These are phyloP conservation scores for Canavalia ensiformis DNA, from an alignment of 306 rosid genomes.

Conservation along the genomic window DNA sequence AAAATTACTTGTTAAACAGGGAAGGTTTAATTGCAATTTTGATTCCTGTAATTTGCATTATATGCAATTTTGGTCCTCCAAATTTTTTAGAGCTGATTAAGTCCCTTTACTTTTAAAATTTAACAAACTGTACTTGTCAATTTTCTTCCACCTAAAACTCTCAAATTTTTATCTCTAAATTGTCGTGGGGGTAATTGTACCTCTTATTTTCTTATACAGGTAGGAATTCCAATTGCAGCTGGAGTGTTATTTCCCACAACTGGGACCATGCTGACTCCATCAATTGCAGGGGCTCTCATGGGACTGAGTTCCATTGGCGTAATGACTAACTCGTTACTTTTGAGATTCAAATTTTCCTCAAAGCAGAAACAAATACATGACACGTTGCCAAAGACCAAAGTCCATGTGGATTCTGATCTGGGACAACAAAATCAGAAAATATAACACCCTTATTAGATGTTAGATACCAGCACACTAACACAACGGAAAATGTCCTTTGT, in stretches of 20 bases:
- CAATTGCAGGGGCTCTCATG: constrained; percentile 98
- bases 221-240: constrained; percentile 97
- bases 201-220: constrained; percentile 58
- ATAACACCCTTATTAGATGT: constrained; percentile 47
- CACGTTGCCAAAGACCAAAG: constrained; percentile 41
- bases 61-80: no score
- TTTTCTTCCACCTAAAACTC: no score
- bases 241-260: constrained; percentile 86
- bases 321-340: constrained; percentile 82
- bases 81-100: no score
- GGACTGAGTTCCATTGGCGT: constrained; percentile 93
- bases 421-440: constrained; percentile 47
- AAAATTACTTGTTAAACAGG: not conserved
- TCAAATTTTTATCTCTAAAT: not conserved
- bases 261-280: constrained; percentile 90
- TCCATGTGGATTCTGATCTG: constrained; percentile 48
- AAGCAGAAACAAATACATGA: constrained; percentile 62
- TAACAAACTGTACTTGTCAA: no score
- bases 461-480: constrained; percentile 39
- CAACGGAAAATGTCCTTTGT: not conserved
- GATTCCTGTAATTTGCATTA: no score
- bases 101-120: no score
- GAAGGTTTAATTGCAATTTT: no score
- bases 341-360: constrained; percentile 75
- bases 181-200: constrained; percentile 37